Base-by-base conservation (phyloP, 768 basidiomycete genomes). In the Infundibulicybe gibba region DNA sequence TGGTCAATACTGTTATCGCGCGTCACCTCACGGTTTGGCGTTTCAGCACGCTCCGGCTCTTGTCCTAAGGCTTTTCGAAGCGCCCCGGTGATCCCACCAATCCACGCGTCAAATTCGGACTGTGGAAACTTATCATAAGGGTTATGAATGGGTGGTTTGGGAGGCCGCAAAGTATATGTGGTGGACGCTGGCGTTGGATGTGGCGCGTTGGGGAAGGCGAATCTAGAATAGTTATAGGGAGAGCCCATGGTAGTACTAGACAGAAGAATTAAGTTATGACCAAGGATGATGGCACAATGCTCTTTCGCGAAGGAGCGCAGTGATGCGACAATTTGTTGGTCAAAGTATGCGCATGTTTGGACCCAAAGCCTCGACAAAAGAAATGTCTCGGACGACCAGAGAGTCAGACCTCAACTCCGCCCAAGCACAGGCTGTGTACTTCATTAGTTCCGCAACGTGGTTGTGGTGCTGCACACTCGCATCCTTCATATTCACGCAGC, bases 81-180 rank as follows among this genome's bases (percentile, higher is more conserved):
- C 43, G 77, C 68, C 49, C 70, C 61, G 0, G 81, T 85, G 38
- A 88, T 75, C 55, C 73, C 81, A 54, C 70, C 75, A 54, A 88
- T 82, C 80, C 81, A 88, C 58, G 73, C 68, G 70, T 87, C 84
- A 54, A 87, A 88, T 52, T 87, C 78, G 1, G 70, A 65, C 57
- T 80, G 74, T 1, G 82, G 72, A 60, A 88, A 85, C 60, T 82
- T 83, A 61, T 87, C 84, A 60, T 81, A 88, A 1, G 86, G 86
- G 55, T 88, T 88, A 44, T 77, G 62, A 44, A 85, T 74, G 15
- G 85, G 84, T 5, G 80, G 65, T 15, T 72, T 71, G 1, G 56
- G 43, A 1, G 54, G 14, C 40, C 54, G 62, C 11, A 25, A 25
- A 25, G 25, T 25, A 8, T 25, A 25, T 25, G 25, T 25, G 25